Conservation (phyloP, 2,329 filamentous ascomycete genomes). For the Fusarium sp. region DNA sequence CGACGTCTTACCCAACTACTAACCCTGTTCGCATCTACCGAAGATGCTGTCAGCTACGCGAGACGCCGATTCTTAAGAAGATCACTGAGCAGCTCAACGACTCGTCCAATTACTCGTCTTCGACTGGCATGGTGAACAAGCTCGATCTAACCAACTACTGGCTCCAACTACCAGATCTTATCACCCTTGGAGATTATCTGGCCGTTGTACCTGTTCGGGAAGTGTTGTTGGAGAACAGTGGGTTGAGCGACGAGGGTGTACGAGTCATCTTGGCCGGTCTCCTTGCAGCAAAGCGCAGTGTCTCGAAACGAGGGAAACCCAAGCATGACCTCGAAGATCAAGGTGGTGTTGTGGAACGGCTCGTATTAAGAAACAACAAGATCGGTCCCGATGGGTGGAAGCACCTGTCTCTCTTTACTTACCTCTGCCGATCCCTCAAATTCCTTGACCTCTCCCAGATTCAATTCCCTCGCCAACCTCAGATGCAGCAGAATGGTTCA, state of each 20-base stretch:
- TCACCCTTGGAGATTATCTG: conserved; percentile 92
- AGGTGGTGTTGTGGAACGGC: conserved; percentile 83
- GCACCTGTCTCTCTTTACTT: conserved; percentile 88
- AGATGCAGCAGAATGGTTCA: conserved; percentile 43
- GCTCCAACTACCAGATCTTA: conserved; percentile 83
- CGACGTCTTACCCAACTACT: conserved; percentile 74
- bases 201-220: conserved; percentile 93
- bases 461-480: conserved; percentile 71
- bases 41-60: conserved; percentile 91
- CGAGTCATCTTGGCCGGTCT: conserved; percentile 88
- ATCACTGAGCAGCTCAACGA: conserved; percentile 89
- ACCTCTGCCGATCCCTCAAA: conserved; percentile 89
- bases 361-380: conserved; percentile 93
- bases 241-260: conserved; percentile 86
- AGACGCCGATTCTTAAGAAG: conserved; percentile 91
- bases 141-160: conserved; percentile 88
- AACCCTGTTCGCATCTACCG: conserved; percentile 94
- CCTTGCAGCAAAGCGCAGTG: conserved; percentile 79
- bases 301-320: conserved; percentile 64
- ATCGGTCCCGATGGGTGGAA: conserved; percentile 91
- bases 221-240: conserved; percentile 86
- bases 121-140: conserved; percentile 82
- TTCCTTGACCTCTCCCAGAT: conserved; percentile 89
- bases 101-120: conserved; percentile 71
- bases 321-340: conserved; percentile 58